These are phyloP conservation scores for Pseudomassariella vexata DNA, from an alignment of 2,329 filamentous ascomycete species.

Conservation along the genomic window DNA sequence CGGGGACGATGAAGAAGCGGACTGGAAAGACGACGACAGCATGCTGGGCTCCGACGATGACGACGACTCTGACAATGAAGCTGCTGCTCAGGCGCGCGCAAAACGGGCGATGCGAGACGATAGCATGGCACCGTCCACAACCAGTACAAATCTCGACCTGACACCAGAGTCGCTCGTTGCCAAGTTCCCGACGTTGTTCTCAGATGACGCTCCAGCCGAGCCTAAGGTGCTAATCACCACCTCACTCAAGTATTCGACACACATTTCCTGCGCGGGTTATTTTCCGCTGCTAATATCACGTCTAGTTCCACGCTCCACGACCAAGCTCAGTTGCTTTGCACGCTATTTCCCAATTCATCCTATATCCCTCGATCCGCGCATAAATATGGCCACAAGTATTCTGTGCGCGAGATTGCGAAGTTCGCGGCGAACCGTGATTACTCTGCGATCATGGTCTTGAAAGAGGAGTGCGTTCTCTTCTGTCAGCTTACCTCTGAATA, in stretches of 20 bases:
- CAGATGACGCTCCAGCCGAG: slow-evolving; percentile 48
- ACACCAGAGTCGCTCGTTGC: slow-evolving; percentile 53
- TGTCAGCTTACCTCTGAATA: no score
- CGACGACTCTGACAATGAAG: slow-evolving; percentile 26
- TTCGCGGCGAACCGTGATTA: slow-evolving; percentile 80
- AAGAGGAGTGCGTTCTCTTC: no score
- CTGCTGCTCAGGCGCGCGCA: slow-evolving; percentile 35
- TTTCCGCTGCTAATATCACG: no score
- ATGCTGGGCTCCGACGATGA: slow-evolving; percentile 64
- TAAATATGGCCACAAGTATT: slow-evolving; percentile 84
- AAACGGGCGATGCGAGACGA: slow-evolving; percentile 40
- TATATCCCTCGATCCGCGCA: slow-evolving; percentile 86
- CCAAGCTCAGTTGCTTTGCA: slow-evolving; percentile 71
- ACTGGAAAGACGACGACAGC: slow-evolving; percentile 60
- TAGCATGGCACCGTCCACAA: slow-evolving; percentile 52
- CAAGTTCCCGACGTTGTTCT: slow-evolving; percentile 59
- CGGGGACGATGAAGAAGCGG: slow-evolving; percentile 34
- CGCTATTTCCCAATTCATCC: slow-evolving; percentile 77
- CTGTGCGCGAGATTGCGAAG: slow-evolving; percentile 79
- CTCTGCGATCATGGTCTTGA: slow-evolving; percentile 77
- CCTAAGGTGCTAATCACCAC: slow-evolving; percentile 94
- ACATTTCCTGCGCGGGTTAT: no score
- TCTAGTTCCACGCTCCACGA: slow-evolving; percentile 80
- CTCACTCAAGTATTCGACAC: no score
- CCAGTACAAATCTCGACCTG: slow-evolving; percentile 58